A percentile compares a stretch with the other conserved stretches of the same genome.
These are phyloP conservation scores for Lablab purpureus DNA, from an alignment of 306 rosid genomes.

Conservation along the genomic window DNA sequence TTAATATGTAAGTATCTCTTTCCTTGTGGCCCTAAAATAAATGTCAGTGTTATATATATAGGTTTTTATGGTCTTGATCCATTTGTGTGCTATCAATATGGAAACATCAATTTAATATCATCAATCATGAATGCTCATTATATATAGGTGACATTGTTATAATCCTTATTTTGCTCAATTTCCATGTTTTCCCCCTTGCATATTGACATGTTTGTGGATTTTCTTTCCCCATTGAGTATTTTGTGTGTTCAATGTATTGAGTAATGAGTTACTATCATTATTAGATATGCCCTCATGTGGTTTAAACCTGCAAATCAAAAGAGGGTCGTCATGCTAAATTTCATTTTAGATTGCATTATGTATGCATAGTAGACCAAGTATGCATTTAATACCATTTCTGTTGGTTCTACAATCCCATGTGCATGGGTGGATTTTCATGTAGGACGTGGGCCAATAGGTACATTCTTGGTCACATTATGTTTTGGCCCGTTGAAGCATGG, in stretches of 20 bases:
- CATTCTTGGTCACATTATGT: not conserved
- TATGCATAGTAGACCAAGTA: not conserved
- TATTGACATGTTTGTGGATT: not conserved
- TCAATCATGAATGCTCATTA: conserved; percentile 15
- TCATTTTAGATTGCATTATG: not conserved
- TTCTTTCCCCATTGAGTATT: not conserved
- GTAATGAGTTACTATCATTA: not conserved
- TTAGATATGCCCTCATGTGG: not conserved
- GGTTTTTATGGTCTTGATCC: conserved; percentile 35
- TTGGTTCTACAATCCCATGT: conserved; percentile 22
- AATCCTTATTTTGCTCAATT: conserved; percentile 19
- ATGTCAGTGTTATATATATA: conserved; percentile 37
- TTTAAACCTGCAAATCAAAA: not conserved
- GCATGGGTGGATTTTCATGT: conserved; percentile 14
- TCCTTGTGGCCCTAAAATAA: conserved; percentile 36
- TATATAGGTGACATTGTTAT: conserved; percentile 21
- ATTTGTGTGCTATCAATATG: conserved; percentile 29
- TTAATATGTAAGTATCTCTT: conserved; percentile 41
- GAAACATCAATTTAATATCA: conserved; percentile 35
- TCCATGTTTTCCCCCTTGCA: not conserved
- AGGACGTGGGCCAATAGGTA: conserved; percentile 5
- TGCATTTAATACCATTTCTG: conserved; percentile 15
- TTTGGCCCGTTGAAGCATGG: conserved; percentile 7
- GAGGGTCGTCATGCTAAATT: not conserved
- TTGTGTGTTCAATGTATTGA: not conserved